Percentiles rank a stretch among this genome's conserved stretches.
phyloP scores from a whole-genome alignment of 2,329 filamentous ascomycete species.

The Orbilia blumenaviensis region DNA sequence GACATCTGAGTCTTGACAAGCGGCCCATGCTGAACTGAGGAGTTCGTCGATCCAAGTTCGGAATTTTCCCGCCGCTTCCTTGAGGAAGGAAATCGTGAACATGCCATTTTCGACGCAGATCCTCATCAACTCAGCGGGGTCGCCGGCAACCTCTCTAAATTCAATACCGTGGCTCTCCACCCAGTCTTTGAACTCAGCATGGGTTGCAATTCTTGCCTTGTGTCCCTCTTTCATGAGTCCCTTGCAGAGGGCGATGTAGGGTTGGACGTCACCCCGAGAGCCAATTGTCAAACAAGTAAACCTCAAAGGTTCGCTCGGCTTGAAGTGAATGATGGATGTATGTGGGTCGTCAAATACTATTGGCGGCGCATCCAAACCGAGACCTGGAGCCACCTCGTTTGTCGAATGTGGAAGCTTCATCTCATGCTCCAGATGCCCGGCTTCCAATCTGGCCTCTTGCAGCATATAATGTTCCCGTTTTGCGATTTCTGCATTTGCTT shows the following conservation, averaged over 20 bases:
- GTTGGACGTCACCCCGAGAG: conserved; percentile 93
- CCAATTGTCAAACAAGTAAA: conserved; percentile 97
- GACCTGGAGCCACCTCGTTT: conserved; percentile 50
- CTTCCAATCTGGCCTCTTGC: conserved; percentile 72
- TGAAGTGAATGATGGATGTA: conserved; percentile 89
- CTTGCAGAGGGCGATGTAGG: conserved; percentile 96
- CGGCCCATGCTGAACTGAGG: conserved; percentile 79
- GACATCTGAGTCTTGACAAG: conserved; percentile 86
- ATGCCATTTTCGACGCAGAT: conserved; percentile 97
- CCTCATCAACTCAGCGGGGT: conserved; percentile 92
- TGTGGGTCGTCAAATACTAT: conserved; percentile 89
- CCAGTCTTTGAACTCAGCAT: conserved; percentile 88
- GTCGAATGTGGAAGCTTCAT: conserved; percentile 58
- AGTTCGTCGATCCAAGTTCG: conserved; percentile 83
- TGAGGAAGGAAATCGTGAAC: conserved; percentile 90
- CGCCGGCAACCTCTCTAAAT: conserved; percentile 85
- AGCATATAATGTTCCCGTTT: conserved; percentile 83
- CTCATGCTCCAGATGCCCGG: conserved; percentile 62
- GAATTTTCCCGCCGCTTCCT: conserved; percentile 78
- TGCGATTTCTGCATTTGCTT: conserved; percentile 76
- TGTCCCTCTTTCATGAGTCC: conserved; percentile 88
- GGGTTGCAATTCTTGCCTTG: conserved; percentile 85
- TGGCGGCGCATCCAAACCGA: conserved; percentile 69
- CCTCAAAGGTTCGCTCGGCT: conserved; percentile 78
- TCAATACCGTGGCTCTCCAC: conserved; percentile 92